Evolutionary conservation across 768 basidiomycete genomes (phyloP).

Genomic region (Trametopsis cervina): DNA sequence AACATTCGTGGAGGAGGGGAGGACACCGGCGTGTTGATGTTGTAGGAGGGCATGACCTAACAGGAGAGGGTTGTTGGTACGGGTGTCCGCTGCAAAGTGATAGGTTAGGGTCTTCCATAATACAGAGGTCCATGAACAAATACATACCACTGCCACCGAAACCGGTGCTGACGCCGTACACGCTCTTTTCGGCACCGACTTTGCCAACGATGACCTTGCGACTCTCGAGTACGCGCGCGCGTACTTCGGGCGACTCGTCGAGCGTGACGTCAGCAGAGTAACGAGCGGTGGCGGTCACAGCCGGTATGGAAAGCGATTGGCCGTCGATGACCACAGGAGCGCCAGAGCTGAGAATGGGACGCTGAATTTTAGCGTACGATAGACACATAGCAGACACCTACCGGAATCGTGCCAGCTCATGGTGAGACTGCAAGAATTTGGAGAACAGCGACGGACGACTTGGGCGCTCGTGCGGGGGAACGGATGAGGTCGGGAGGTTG

Average conservation of each 20-base stretch:
- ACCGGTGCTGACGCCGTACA: constrained; percentile 84
- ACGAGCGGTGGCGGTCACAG: constrained; percentile 71
- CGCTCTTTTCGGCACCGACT: constrained; percentile 56
- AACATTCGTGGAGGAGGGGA: constrained; percentile 48
- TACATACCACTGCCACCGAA: constrained; percentile 72
- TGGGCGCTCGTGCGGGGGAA: neutral
- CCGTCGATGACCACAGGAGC: constrained; percentile 62
- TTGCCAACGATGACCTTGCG: constrained; percentile 61
- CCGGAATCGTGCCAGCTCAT: constrained; percentile 62
- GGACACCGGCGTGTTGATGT: constrained; percentile 72
- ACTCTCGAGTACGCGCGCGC: constrained; percentile 51
- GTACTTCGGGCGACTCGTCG: constrained; percentile 40
- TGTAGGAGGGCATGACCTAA: constrained; percentile 82
- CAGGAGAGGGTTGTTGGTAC: constrained; percentile 64
- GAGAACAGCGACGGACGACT: constrained; percentile 33
- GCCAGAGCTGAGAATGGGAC: constrained; percentile 41
- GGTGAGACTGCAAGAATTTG: constrained; percentile 51
- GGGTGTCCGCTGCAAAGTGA: constrained; percentile 59
- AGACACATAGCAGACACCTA: constrained; percentile 26
- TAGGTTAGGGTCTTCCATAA: constrained; percentile 4
- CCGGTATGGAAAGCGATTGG: constrained; percentile 63
- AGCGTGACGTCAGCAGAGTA: constrained; percentile 47
- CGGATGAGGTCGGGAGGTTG: constrained; percentile 1
- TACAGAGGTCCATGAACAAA: constrained; percentile 9
- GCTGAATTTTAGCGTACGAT: neutral